phyloP scores from a whole-genome alignment of 257 asterid genomes.

The Fraxinus anomala region DNA sequence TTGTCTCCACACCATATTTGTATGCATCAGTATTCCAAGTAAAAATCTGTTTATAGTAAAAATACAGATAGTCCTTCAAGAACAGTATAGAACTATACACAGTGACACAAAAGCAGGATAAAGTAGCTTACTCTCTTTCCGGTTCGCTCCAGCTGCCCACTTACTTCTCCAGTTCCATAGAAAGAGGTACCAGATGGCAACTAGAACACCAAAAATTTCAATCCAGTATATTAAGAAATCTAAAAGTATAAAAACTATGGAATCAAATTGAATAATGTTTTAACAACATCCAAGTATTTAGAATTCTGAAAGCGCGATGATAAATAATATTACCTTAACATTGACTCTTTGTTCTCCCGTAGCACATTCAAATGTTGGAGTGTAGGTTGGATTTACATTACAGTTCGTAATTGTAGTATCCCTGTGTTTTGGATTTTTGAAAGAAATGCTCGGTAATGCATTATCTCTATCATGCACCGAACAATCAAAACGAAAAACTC shows the following conservation, averaged over 20 bases:
- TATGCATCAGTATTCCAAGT: constrained; percentile 94
- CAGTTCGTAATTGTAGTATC: constrained; percentile 57
- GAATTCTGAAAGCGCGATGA: constrained; percentile 14
- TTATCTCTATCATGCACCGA: constrained; percentile 66
- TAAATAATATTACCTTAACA: constrained; percentile 54
- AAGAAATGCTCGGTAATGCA: constrained; percentile 83
- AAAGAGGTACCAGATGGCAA: constrained; percentile 82
- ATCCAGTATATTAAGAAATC: constrained; percentile 19
- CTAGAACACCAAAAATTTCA: constrained; percentile 42
- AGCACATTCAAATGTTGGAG: constrained; percentile 68
- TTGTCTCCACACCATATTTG: constrained; percentile 85
- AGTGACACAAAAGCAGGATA: constrained; percentile 9
- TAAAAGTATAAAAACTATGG: background rate
- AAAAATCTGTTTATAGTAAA: constrained; percentile 53
- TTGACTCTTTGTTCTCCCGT: constrained; percentile 66
- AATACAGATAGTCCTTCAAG: background rate
- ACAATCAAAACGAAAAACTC: constrained; percentile 89
- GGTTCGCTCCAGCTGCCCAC: constrained; percentile 84
- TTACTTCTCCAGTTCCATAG: constrained; percentile 96
- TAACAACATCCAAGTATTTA: background rate
- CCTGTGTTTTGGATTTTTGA: constrained; percentile 59
- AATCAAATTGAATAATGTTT: constrained; percentile 2
- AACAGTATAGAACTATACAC: background rate
- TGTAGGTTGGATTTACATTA: constrained; percentile 48
- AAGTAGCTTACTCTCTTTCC: constrained; percentile 77